Percentiles rank a stretch among this genome's conserved stretches.
Evolutionary conservation across 257 asterid genomes (phyloP).

Genomic region (Ilex aquifolium): DNA sequence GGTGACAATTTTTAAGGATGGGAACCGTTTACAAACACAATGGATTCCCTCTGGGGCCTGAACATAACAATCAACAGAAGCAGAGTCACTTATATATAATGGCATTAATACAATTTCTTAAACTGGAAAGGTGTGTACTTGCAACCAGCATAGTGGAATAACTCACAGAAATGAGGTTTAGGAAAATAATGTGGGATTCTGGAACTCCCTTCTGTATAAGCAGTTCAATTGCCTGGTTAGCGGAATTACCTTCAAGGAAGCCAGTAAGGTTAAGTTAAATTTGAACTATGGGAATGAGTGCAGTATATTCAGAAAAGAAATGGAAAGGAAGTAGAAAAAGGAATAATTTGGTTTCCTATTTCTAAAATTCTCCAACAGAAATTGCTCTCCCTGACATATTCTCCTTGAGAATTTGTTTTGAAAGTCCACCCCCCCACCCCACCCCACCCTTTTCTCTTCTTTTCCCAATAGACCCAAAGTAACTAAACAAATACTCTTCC

Average conservation of each 20-base stretch:
- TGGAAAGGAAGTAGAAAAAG: slow-evolving; percentile 1
- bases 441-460: no score
- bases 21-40: slow-evolving; percentile 85
- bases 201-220: slow-evolving; percentile 98
- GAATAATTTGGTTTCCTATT: neutral
- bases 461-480: no score
- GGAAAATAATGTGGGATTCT: slow-evolving; percentile 89
- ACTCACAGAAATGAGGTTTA: slow-evolving; percentile 96
- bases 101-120: neutral
- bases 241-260: slow-evolving; percentile 75
- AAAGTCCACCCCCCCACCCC: no score
- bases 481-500: no score
- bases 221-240: slow-evolving; percentile 94
- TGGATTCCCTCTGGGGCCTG: slow-evolving; percentile 98
- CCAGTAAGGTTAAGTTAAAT: neutral
- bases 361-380: no score
- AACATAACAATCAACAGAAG: neutral
- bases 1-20: slow-evolving; percentile 79
- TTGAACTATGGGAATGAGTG: no score
- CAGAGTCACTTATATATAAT: neutral
- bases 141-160: neutral
- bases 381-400: no score
- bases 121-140: neutral
- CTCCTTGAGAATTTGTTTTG: no score
- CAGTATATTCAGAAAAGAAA: neutral